Evolutionary conservation across 1,139 yeast species (phyloP).

Genomic region (Kodamaea ohmeri): DNA sequence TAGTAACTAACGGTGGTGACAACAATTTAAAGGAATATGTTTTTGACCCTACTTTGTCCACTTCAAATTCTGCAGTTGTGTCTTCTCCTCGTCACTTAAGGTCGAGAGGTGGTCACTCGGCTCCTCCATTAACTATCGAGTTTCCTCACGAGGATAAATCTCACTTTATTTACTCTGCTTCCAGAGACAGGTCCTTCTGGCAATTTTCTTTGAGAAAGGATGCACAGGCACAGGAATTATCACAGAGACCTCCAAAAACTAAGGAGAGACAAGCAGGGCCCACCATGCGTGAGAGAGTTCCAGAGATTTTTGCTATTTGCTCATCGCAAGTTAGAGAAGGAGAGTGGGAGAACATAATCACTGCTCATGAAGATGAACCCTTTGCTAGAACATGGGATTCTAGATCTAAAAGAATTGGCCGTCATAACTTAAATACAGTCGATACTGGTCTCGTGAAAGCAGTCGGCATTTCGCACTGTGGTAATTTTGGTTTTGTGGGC

Average conservation of each 20-base stretch:
- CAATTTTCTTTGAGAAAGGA: constrained; percentile 89
- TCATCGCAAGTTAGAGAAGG: constrained; percentile 77
- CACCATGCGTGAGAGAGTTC: constrained; percentile 60
- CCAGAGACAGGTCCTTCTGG: constrained; percentile 88
- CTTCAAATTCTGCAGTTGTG: constrained; percentile 61
- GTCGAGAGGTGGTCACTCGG: constrained; percentile 95
- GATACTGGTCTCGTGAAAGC: constrained; percentile 83
- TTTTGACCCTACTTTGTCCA: constrained; percentile 83
- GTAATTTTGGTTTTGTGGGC: constrained; percentile 94
- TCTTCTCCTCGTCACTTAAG: constrained; percentile 91
- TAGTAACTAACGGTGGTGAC: constrained; percentile 91
- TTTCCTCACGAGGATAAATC: constrained; percentile 79
- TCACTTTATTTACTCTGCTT: constrained; percentile 83
- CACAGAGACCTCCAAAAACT: constrained; percentile 66
- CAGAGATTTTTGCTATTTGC: constrained; percentile 72
- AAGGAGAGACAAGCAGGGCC: constrained; percentile 58
- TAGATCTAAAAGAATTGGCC: constrained; percentile 77
- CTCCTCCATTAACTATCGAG: constrained; percentile 75
- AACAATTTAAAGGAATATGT: constrained; percentile 87
- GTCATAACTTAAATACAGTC: constrained; percentile 62
- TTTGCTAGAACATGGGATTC: constrained; percentile 94
- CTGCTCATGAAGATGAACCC: constrained; percentile 81
- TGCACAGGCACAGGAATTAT: constrained; percentile 92
- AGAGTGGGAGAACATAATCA: constrained; percentile 93
- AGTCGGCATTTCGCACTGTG: constrained; percentile 85